Evolutionary conservation across 1,139 yeast species (phyloP).

Genomic region (Starmera stellimalicola): DNA sequence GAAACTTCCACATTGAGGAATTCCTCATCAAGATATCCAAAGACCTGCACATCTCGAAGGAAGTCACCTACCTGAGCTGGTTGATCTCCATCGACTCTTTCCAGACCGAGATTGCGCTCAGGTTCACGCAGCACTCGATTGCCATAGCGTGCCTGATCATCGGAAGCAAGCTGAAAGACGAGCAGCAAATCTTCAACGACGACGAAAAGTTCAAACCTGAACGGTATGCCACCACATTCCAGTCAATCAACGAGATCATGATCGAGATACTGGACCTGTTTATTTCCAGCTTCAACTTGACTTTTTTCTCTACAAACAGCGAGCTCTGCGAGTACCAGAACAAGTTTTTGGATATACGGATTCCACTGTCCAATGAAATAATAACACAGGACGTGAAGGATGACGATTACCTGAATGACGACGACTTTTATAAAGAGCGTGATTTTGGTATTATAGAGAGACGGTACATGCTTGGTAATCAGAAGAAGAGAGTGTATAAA

Average conservation of each 20-base stretch:
- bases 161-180: slow-evolving; percentile 23
- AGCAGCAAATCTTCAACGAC: slow-evolving; percentile 29
- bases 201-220: slow-evolving; percentile 6
- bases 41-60: slow-evolving; percentile 36
- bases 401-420: slow-evolving; percentile 15
- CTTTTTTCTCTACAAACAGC: slow-evolving; percentile 29
- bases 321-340: slow-evolving; percentile 20
- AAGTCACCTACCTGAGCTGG: slow-evolving; percentile 58
- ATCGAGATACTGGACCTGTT: slow-evolving; percentile 54
- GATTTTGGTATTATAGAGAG: slow-evolving; percentile 27
- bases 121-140: slow-evolving; percentile 71
- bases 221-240: slow-evolving; percentile 18
- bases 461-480: slow-evolving; percentile 47
- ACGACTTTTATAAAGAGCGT: slow-evolving; percentile 21
- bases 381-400: slow-evolving; percentile 27
- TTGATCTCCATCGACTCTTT: slow-evolving; percentile 63
- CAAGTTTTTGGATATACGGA: slow-evolving; percentile 40
- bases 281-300: slow-evolving; percentile 38
- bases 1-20: slow-evolving; percentile 56
- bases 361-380: slow-evolving; percentile 33
- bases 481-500: slow-evolving; percentile 31
- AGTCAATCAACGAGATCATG: slow-evolving; percentile 50
- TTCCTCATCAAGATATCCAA: slow-evolving; percentile 62
- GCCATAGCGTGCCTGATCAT: slow-evolving; percentile 52
- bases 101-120: slow-evolving; percentile 61